Conservation (phyloP, 1,284 basidiomycete genomes). For the Xerocomus alliaceus region DNA sequence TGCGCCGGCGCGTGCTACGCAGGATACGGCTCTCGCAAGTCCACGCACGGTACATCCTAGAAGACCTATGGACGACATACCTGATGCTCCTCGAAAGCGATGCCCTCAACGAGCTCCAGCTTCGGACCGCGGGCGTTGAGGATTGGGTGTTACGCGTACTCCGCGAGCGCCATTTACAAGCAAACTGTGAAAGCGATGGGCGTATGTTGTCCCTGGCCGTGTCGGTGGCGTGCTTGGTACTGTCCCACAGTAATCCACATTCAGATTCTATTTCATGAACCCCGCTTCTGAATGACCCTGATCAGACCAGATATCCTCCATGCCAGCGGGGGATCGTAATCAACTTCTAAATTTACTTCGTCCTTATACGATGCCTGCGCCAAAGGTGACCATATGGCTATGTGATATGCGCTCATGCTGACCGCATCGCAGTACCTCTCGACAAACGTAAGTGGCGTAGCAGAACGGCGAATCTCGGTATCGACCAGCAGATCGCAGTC, state of each 20-base stretch:
- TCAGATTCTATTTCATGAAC: conserved; percentile 33
- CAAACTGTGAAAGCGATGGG: conserved; percentile 12
- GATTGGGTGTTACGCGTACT: conserved; percentile 42
- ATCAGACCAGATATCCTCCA: conserved; percentile 46
- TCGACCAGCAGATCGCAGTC: conserved; percentile 32
- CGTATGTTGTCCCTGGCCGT: conserved; percentile 36
- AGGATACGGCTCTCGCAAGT: conserved; percentile 50
- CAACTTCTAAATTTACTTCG: conserved; percentile 48
- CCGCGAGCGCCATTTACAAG: conserved; percentile 20
- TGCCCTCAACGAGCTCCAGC: conserved; percentile 51
- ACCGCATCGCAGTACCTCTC: conserved; percentile 31
- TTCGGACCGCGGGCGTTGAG: conserved; percentile 46
- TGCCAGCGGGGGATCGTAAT: conserved; percentile 41
- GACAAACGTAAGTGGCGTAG: conserved; percentile 39
- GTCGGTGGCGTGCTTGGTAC: conserved; percentile 44
- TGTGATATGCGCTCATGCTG: conserved; percentile 18
- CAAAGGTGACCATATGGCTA: conserved; percentile 38
- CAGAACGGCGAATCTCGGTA: conserved; percentile 18
- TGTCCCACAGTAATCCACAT: conserved; percentile 45
- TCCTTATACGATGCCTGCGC: conserved; percentile 40
- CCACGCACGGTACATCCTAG: conserved; percentile 35
- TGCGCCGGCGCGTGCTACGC: conserved; percentile 51
- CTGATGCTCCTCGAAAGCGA: conserved; percentile 60
- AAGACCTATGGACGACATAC: conserved; percentile 59
- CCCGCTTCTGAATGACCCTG: conserved; percentile 30